Evolutionary conservation across 2,329 filamentous ascomycete species (phyloP).

Genomic region (Lecanicillium sp.): DNA sequence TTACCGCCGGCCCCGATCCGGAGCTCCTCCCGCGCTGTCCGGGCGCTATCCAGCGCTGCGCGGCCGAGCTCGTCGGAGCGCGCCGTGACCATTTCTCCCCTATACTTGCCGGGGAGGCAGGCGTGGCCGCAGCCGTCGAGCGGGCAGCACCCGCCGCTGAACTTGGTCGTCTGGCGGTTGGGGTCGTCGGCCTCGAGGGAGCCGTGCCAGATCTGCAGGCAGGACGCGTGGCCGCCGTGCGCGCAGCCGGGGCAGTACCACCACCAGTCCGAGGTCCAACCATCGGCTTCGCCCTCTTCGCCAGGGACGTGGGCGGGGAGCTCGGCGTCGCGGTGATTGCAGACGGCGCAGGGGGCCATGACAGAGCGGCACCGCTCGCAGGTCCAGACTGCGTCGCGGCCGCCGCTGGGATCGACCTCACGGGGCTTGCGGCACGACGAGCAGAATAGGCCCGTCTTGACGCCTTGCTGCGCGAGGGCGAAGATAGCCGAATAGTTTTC

Average conservation of each 20-base stretch:
- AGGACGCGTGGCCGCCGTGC: slow-evolving; percentile 57
- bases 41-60: slow-evolving; percentile 36
- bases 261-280: slow-evolving; percentile 40
- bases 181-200: slow-evolving; percentile 23
- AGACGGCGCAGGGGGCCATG: slow-evolving; percentile 55
- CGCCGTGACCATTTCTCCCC: slow-evolving; percentile 39
- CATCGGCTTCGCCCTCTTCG: slow-evolving; percentile 25
- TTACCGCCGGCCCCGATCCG: slow-evolving; percentile 17
- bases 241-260: slow-evolving; percentile 59
- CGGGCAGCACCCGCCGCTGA: slow-evolving; percentile 54
- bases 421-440: slow-evolving; percentile 50
- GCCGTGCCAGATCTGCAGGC: slow-evolving; percentile 54
- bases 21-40: slow-evolving; percentile 20
- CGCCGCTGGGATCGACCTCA: slow-evolving; percentile 42
- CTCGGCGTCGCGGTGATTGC: slow-evolving; percentile 47
- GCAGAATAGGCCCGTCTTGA: slow-evolving; percentile 50
- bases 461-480: slow-evolving; percentile 46
- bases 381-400: slow-evolving; percentile 45
- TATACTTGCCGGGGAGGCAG: slow-evolving; percentile 53
- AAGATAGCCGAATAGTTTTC: slow-evolving; percentile 51
- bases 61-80: slow-evolving; percentile 48
- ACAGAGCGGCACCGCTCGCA: slow-evolving; percentile 50
- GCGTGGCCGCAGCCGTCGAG: slow-evolving; percentile 60
- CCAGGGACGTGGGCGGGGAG: slow-evolving; percentile 32
- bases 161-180: slow-evolving; percentile 22